These are phyloP conservation scores for Prunus armeniaca DNA, from an alignment of 306 rosid genomes.

Conservation along the genomic window DNA sequence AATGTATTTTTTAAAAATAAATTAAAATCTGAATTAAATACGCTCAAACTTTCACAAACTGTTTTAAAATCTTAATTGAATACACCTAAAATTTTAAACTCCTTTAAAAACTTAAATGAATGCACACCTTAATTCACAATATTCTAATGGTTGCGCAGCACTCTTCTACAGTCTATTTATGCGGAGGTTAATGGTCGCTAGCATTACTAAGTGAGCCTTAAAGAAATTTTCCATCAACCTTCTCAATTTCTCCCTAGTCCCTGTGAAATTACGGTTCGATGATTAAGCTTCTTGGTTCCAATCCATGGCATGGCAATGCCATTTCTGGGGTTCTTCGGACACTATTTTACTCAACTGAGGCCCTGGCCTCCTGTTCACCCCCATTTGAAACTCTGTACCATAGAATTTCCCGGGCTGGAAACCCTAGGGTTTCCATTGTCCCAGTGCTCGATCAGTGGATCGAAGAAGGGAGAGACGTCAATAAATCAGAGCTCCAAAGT, in stretches of 20 bases:
- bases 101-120: no score
- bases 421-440: conserved; percentile 35
- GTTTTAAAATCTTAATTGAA: no score
- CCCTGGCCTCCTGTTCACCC: neutral
- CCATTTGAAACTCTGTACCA: conserved; percentile 31
- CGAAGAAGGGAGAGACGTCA: conserved; percentile 41
- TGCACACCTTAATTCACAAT: no score
- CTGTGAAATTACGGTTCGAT: neutral
- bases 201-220: no score
- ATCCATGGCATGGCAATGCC: conserved; percentile 20
- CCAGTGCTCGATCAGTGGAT: conserved; percentile 60
- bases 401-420: conserved; percentile 34
- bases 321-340: conserved; percentile 16
- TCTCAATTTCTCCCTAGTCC: neutral
- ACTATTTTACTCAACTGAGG: conserved; percentile 21
- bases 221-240: no score
- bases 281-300: conserved; percentile 37
- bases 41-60: no score
- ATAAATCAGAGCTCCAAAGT: conserved; percentile 24
- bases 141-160: no score
- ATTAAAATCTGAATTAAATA: no score
- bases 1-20: no score
- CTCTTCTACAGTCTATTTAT: no score
- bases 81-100: no score
- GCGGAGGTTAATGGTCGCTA: no score